phyloP scores from a whole-genome alignment of 441 rosid species.

The Erodium chrysanthum region DNA sequence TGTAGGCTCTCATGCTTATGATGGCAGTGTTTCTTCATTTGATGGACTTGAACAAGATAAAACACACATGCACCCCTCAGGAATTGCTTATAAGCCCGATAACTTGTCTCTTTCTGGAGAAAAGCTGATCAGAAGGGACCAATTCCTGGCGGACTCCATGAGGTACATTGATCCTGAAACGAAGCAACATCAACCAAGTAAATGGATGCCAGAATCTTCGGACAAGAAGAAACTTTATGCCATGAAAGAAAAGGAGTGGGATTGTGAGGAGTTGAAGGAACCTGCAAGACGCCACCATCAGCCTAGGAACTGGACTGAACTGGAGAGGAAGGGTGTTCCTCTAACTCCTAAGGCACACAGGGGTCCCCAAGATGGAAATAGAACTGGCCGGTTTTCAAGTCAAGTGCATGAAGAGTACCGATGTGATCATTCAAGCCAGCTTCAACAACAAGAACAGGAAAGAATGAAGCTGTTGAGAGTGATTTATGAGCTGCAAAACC shows the following conservation, averaged over 20 bases:
- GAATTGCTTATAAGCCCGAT: slow-evolving; percentile 22
- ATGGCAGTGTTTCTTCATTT: slow-evolving; percentile 57
- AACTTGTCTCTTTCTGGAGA: slow-evolving; percentile 29
- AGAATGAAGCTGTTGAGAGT: slow-evolving; percentile 46
- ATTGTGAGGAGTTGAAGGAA: slow-evolving; percentile 30
- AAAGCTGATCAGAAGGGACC: slow-evolving; percentile 28
- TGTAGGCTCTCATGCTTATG: slow-evolving; percentile 46
- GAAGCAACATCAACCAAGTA: slow-evolving; percentile 26
- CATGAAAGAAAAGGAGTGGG: slow-evolving; percentile 25
- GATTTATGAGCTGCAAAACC: slow-evolving; percentile 52
- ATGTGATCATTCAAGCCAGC: slow-evolving; percentile 19
- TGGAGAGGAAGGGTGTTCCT: slow-evolving; percentile 24
- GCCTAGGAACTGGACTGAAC: slow-evolving; percentile 32
- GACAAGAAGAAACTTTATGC: slow-evolving; percentile 24
- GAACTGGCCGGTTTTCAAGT: slow-evolving; percentile 33
- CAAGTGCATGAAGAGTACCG: slow-evolving; percentile 20
- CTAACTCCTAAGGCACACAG: slow-evolving; percentile 27
- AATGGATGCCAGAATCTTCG: slow-evolving; percentile 28
- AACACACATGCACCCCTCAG: slow-evolving; percentile 4
- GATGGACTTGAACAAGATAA: slow-evolving; percentile 46
- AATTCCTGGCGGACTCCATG: slow-evolving; percentile 14
- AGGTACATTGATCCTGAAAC: slow-evolving; percentile 21
- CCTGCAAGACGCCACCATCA: slow-evolving; percentile 29
- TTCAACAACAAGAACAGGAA: slow-evolving; percentile 37
- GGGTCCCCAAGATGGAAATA: slow-evolving; percentile 17